Evolutionary conservation across 2,329 filamentous ascomycete species (phyloP).

Genomic region (Arachnopeziza araneosa): DNA sequence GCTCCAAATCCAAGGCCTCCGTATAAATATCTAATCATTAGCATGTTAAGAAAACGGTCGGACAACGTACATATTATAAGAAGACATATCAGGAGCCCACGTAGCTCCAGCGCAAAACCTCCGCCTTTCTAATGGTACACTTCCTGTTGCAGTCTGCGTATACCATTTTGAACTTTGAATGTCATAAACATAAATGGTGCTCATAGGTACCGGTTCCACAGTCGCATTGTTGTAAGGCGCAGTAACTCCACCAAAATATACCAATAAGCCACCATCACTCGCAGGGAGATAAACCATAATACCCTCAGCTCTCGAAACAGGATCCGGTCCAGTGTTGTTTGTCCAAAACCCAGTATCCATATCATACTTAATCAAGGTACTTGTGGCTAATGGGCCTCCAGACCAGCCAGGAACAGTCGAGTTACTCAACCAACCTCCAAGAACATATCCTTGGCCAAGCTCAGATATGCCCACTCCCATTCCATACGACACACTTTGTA

Average conservation of each 20-base stretch:
- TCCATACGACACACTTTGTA: slow-evolving; percentile 49
- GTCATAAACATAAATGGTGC: slow-evolving; percentile 54
- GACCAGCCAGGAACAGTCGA: slow-evolving; percentile 46
- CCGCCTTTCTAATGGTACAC: slow-evolving; percentile 45
- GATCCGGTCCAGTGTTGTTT: slow-evolving; percentile 50
- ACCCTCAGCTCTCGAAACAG: slow-evolving; percentile 51
- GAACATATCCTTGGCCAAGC: slow-evolving; percentile 53
- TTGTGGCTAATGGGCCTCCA: slow-evolving; percentile 42
- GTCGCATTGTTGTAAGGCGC: slow-evolving; percentile 40
- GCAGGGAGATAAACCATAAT: slow-evolving; percentile 54
- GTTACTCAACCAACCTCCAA: slow-evolving; percentile 57
- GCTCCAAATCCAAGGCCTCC: slow-evolving; percentile 47
- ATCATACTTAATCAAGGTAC: slow-evolving; percentile 49
- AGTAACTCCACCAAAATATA: slow-evolving; percentile 57
- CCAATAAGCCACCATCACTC: slow-evolving; percentile 52
- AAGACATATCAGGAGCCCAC: slow-evolving; percentile 53
- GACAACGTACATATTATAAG: slow-evolving; percentile 54
- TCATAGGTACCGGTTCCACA: slow-evolving; percentile 39
- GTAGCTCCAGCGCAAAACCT: slow-evolving; percentile 57
- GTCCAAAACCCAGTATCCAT: slow-evolving; percentile 47
- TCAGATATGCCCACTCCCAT: slow-evolving; percentile 50
- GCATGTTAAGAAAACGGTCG: neutral
- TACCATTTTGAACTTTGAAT: slow-evolving; percentile 56
- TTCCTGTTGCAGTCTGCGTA: slow-evolving; percentile 48
- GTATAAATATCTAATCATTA: slow-evolving; percentile 49